Percentiles rank a stretch among this genome's conserved stretches.
Evolutionary conservation across 116 monocot species (phyloP).

Genomic region (Cymodocea nodosa): DNA sequence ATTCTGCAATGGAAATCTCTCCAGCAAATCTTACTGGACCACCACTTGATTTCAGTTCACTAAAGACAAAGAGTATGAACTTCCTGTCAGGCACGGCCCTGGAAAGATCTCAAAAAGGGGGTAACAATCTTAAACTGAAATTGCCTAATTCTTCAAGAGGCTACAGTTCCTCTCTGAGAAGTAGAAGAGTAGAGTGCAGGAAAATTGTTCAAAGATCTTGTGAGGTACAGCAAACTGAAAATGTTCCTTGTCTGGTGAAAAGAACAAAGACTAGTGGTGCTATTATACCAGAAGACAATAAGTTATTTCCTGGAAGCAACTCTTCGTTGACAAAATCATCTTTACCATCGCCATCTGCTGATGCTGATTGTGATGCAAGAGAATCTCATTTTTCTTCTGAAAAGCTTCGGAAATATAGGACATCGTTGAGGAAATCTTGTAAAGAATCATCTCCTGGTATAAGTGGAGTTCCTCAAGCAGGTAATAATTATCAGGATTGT

Average conservation of each 20-base stretch:
- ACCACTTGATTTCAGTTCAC: conserved; percentile 6
- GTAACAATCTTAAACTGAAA: too few relatives aligned
- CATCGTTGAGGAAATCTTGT: conserved; percentile 2
- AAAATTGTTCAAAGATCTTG: background rate
- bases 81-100: conserved; percentile 1
- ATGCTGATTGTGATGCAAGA: background rate
- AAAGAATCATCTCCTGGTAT: conserved; percentile 4
- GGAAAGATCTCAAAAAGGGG: too few relatives aligned
- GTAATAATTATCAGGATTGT: background rate
- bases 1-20: conserved; percentile 6
- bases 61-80: conserved; percentile 17
- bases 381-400: conserved; percentile 5
- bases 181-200: conserved; percentile 12
- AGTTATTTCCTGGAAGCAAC: background rate
- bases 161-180: conserved; percentile 12
- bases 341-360: background rate
- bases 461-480: conserved; percentile 2
- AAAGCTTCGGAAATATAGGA: conserved; percentile 25
- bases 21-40: conserved; percentile 4
- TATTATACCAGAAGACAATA: conserved; percentile 1
- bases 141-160: conserved; percentile 8
- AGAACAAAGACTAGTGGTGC: background rate
- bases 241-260: background rate
- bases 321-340: conserved; percentile 2
- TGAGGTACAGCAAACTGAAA: conserved; percentile 2